These are phyloP conservation scores for Stephanocyclus meneghinianus DNA, from an alignment of 352 stramenopile genomes.

Conservation along the genomic window DNA sequence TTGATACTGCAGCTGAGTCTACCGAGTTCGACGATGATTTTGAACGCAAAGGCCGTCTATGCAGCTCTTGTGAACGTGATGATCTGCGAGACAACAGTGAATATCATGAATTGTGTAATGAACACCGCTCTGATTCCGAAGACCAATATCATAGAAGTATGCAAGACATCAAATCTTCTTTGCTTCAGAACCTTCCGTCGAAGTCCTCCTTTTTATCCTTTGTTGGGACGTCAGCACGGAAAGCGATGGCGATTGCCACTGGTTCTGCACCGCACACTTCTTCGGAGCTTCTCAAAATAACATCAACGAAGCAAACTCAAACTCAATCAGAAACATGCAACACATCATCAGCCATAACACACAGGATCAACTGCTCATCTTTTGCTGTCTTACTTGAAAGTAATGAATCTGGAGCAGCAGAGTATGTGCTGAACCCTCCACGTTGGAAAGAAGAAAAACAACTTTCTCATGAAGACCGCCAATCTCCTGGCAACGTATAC, in stretches of 20 bases:
- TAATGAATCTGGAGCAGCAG: constrained; percentile 24
- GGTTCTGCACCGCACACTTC: constrained; percentile 4
- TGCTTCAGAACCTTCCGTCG: background rate
- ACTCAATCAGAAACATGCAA: constrained; percentile 15
- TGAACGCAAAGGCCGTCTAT: background rate
- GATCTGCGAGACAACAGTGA: background rate
- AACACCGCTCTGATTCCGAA: background rate
- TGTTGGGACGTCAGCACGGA: constrained; percentile 38
- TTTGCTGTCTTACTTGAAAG: constrained; percentile 67
- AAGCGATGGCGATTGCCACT: constrained; percentile 32
- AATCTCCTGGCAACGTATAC: background rate
- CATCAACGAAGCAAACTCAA: background rate
- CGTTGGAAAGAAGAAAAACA: constrained; percentile 25
- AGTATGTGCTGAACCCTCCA: constrained; percentile 46
- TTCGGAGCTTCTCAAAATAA: background rate
- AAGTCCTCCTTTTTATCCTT: constrained; percentile 38
- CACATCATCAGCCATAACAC: constrained; percentile 7
- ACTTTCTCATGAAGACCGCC: background rate
- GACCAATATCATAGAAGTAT: background rate
- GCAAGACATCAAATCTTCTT: constrained; percentile 1
- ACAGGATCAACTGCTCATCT: constrained; percentile 57
- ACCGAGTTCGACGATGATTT: background rate
- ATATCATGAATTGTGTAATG: background rate
- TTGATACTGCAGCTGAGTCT: constrained; percentile 8
- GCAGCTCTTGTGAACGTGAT: constrained; percentile 1